Conservation (phyloP, 2,329 filamentous ascomycete genomes). For the Apiospora aurea region DNA sequence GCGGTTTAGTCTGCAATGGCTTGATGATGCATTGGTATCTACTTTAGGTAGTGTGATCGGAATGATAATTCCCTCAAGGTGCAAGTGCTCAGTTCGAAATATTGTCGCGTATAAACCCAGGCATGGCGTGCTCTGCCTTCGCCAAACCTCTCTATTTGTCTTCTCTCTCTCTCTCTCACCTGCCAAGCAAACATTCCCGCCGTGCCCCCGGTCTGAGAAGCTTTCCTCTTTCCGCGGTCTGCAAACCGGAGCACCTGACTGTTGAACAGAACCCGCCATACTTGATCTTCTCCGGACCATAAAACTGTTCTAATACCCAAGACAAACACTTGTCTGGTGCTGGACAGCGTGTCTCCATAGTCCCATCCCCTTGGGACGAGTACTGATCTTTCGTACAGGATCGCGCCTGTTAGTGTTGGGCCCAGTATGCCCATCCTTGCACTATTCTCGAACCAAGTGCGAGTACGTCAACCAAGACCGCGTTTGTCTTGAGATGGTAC, state of each 20-base stretch:
- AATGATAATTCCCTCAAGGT: neutral
- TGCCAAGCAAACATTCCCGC: neutral
- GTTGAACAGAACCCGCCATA: neutral
- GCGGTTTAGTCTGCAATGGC: neutral
- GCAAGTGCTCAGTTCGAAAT: neutral
- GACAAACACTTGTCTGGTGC: neutral
- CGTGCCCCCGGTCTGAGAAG: neutral
- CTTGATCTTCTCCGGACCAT: no score
- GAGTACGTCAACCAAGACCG: slow-evolving; percentile 36
- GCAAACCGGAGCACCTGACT: neutral
- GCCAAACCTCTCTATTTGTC: neutral
- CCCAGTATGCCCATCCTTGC: neutral
- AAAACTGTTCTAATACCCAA: neutral
- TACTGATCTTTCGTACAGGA: neutral
- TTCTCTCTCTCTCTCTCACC: neutral
- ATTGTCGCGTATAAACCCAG: neutral
- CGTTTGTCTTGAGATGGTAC: slow-evolving; percentile 36
- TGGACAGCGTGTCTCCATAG: neutral
- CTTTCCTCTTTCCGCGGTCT: neutral
- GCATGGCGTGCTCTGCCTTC: neutral
- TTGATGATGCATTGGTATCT: no score
- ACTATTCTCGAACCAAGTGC: neutral
- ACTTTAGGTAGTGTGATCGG: neutral
- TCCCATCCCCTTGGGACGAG: neutral
- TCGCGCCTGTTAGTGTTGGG: neutral